These are phyloP conservation scores for Aspergillus steynii DNA, from an alignment of 495 filamentous ascomycete genomes.

Conservation along the genomic window DNA sequence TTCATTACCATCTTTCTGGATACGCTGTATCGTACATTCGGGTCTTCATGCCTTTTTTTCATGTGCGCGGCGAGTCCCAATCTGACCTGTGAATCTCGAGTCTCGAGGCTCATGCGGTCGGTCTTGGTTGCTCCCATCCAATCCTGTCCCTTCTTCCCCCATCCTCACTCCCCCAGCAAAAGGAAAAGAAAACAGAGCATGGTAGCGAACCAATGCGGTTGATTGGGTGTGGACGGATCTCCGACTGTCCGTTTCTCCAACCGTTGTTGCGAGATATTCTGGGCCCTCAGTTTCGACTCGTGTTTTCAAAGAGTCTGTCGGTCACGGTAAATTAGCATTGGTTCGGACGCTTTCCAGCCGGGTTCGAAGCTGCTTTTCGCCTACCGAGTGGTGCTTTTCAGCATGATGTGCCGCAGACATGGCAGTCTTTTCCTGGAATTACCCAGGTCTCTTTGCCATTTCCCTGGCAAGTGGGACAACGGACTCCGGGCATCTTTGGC, in stretches of 20 bases:
- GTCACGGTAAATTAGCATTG: neutral
- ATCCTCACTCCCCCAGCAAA: neutral
- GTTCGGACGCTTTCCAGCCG: neutral
- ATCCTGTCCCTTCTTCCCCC: neutral
- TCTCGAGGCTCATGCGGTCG: neutral
- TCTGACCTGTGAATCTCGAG: neutral
- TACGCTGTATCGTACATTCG: neutral
- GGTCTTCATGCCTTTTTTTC: neutral
- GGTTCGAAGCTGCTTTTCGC: neutral
- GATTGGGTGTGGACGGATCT: neutral
- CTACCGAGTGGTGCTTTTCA: conserved; percentile 17
- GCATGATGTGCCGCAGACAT: conserved; percentile 43
- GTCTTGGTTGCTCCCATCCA: neutral
- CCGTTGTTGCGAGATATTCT: neutral
- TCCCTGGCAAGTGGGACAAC: conserved; percentile 43
- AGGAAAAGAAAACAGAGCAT: neutral
- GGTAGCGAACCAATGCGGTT: neutral
- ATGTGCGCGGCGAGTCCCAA: neutral
- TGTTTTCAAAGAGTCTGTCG: neutral
- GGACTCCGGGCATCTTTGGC: conserved; percentile 51
- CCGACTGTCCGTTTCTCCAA: neutral
- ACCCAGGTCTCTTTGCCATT: conserved; percentile 50
- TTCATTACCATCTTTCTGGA: neutral
- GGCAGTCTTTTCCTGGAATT: conserved; percentile 52
- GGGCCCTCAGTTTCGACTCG: neutral